Conservation (phyloP, 305 asterid species). For the Fraxinus ornus region DNA sequence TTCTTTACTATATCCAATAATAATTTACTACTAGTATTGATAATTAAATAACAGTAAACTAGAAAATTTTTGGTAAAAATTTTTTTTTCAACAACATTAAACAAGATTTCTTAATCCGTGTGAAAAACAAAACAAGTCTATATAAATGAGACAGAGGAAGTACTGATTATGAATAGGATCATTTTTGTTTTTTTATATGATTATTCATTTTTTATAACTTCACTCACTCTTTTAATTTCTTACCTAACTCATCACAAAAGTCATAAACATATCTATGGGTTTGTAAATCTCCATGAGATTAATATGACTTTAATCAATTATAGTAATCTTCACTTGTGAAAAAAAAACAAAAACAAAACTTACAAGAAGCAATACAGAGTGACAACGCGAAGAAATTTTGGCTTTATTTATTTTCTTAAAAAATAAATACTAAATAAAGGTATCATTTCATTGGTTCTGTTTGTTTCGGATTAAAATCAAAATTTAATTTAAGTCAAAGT, state of each 20-base stretch:
- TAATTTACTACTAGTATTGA: no score
- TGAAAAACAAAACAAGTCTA: no score
- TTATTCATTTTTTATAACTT: not conserved
- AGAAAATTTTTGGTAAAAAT: no score
- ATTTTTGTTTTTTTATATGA: not conserved
- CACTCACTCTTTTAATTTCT: not conserved
- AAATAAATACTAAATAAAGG: not conserved
- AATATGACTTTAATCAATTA: not conserved
- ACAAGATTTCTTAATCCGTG: no score
- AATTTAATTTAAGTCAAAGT: no score
- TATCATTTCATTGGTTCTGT: not conserved
- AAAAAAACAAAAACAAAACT: not conserved
- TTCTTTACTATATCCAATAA: no score
- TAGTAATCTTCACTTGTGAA: not conserved
- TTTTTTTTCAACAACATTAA: no score
- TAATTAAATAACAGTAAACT: no score
- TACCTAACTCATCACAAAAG: not conserved
- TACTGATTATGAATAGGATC: not conserved
- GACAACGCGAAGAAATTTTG: not conserved
- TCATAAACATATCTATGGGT: not conserved
- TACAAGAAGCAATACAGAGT: not conserved
- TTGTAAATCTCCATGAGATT: not conserved
- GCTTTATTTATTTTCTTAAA: not conserved
- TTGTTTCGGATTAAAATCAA: no score
- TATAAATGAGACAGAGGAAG: no score